A percentile compares a stretch with the other conserved stretches of the same genome.
phyloP scores from a whole-genome alignment of 352 stramenopile genomes.

The Aphanomyces euteiches region DNA sequence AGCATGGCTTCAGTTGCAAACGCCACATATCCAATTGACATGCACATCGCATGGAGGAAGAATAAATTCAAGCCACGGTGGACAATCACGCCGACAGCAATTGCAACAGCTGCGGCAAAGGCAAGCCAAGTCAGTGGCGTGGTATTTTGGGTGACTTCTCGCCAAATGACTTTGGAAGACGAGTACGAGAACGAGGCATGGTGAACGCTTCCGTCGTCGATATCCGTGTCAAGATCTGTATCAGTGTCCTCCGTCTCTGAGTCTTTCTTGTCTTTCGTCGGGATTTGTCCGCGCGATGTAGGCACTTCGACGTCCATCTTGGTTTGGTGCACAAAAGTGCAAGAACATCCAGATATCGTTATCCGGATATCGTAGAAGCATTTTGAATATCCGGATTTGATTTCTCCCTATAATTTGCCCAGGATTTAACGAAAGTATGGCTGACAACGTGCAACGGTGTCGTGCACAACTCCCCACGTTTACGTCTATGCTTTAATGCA shows the following conservation, averaged over 20 bases:
- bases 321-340: background rate
- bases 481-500: too few species aligned
- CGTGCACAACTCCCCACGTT: too few species aligned
- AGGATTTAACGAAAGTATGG: too few species aligned
- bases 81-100: conserved; percentile 12
- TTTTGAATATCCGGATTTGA: conserved; percentile 18
- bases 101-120: conserved; percentile 9
- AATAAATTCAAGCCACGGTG: conserved; percentile 13
- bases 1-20: conserved; percentile 27
- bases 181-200: background rate
- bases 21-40: conserved; percentile 25
- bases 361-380: too few species aligned
- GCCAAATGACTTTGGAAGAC: conserved; percentile 12
- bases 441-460: too few species aligned
- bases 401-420: background rate
- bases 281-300: conserved; percentile 23
- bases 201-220: conserved; percentile 19
- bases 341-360: too few species aligned
- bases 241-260: conserved; percentile 15
- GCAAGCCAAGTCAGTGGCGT: conserved; percentile 16
- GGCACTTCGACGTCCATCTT: conserved; percentile 28
- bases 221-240: conserved; percentile 6
- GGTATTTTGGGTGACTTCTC: conserved; percentile 19
- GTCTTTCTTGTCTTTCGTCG: conserved; percentile 8
- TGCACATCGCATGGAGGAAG: conserved; percentile 18